Base-by-base conservation (phyloP, 768 basidiomycete species). In the Mycena alexandri region DNA sequence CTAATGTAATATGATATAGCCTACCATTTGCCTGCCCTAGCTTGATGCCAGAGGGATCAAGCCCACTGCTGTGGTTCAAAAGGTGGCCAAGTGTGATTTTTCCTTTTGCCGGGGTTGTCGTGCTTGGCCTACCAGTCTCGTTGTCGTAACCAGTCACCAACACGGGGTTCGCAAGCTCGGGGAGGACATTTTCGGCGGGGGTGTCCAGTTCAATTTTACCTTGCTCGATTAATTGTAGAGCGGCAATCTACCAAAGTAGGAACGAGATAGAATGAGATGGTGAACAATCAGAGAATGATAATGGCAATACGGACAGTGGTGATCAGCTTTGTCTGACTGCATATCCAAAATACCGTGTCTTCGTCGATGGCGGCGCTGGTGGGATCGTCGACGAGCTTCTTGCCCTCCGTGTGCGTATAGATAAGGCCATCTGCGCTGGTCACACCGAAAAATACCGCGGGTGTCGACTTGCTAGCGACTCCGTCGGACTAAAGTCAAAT, bases 11-110 rank as follows among this genome's bases (percentile, higher is more conserved):
- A 6, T 29, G 6, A 6, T 29, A 29, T 29, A 3, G 29, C 29
- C 29, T 29, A 29, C 29, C 29, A 29, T 29, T 29, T 29, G 29
- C 29, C 29, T 29, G 29, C 29, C 29, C 29, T 29, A 29, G 29
- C 29, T 29, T 29, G 29, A 29, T 29, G 29, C 29, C 29, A 29
- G 29, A 29, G 29, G 29, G 3, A 29, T 71, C 73, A 3, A 80
- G 43, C 5, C 79, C 79, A 47, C 79, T 80, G 19, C 72, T 72
- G 53, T 78, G 77, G 47, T 77, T 79, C 16, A 80, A 65, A 1
- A 80, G 64, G 48, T 80, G 76, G 12, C 62, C 50, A 6, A 80
- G 53, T 0, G 69, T 72, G 10, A 79, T 74, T 9, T 55, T 47
- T 2, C 17, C 69, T 44, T 75, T 66, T 8, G 77, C 77, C 0